Base-by-base conservation (phyloP, 495 filamentous ascomycete species). In the Symbiotaphrina buchneri region DNA sequence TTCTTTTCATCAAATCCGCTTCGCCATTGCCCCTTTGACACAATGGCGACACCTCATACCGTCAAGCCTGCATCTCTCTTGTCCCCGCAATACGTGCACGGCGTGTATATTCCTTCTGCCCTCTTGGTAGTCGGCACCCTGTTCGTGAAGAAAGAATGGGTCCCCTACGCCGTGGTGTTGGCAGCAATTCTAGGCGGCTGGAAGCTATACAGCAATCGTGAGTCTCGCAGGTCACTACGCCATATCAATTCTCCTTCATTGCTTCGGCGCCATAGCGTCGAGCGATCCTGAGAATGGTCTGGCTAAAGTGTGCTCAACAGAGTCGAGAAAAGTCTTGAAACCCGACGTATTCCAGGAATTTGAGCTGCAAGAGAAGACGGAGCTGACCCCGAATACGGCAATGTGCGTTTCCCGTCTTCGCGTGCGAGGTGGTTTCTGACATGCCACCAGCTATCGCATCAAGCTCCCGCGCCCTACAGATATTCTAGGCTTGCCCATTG, bases 401-500 rank as follows among this genome's bases (percentile, higher is more conserved):
- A 92, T 97, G 70, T 78, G 52, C 31, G 63, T 36, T 10, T 6
- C 22, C 19, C 22, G 15, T 13, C 19, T 17, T 10, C n/a, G 7
- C 24, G 17, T 21, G n/a, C 3, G 10, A 11, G 15, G 30, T 18
- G 16, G 4, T 24, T 30, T 25, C 25, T 6, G 27, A 33, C 28
- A 5, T 14, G 3, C 8, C 16, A 23, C 26, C 28, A 76, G 69
- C 55, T 94, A 97, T 62, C 82, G 83, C 41, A 94, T 95, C 53
- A 53, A 58, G 25, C 74, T 97, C 21, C 84, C 84, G 29, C 51
- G 60, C 34, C 56, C 70, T 14, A 73, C 59, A 38, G 64, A 77
- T 43, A 82, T 93, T 50, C 77, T 97, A 39, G 85, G 87, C 42
- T 73, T 97, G 13, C 87, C 87, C 34, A 97, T 94, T 55, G 87